Evolutionary conservation across 2,329 filamentous ascomycete species (phyloP).

Genomic region (Chaetomium sp.): DNA sequence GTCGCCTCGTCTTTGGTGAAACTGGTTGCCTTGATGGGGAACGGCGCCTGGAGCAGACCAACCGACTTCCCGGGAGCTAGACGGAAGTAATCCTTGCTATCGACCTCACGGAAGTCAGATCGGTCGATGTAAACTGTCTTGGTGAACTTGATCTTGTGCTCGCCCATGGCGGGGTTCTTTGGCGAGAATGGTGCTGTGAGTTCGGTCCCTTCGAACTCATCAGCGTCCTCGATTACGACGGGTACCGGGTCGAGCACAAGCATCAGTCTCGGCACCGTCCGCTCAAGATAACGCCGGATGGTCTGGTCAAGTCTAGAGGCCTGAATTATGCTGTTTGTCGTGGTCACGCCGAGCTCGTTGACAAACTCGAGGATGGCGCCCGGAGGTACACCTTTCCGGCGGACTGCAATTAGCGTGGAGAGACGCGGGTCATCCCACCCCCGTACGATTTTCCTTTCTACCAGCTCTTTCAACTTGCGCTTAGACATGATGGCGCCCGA

Average conservation of each 20-base stretch:
- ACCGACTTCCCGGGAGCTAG: conserved; percentile 69
- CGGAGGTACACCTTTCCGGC: conserved; percentile 82
- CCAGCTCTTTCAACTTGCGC: conserved; percentile 77
- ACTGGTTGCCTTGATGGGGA: conserved; percentile 63
- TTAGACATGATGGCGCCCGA: conserved; percentile 87
- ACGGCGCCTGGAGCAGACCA: conserved; percentile 66
- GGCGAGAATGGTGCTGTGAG: conserved; percentile 68
- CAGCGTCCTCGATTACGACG: conserved; percentile 77
- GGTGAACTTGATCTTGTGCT: conserved; percentile 53
- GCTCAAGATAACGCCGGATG: conserved; percentile 83
- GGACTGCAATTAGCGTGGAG: conserved; percentile 82
- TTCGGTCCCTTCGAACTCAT: conserved; percentile 59
- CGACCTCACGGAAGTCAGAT: conserved; percentile 68
- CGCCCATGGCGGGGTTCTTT: conserved; percentile 40
- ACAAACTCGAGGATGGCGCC: conserved; percentile 88
- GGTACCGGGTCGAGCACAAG: conserved; percentile 83
- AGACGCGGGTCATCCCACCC: conserved; percentile 91
- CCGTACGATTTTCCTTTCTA: conserved; percentile 75
- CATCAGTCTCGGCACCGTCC: conserved; percentile 85
- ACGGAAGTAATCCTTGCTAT: conserved; percentile 69
- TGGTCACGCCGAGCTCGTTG: conserved; percentile 88
- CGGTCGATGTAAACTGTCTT: conserved; percentile 70
- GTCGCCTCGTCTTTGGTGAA: conserved; percentile 62
- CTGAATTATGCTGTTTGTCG: conserved; percentile 76
- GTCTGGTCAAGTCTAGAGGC: conserved; percentile 81